Base-by-base conservation (phyloP, 768 basidiomycete genomes). In the Leccinum fibrillosum region DNA sequence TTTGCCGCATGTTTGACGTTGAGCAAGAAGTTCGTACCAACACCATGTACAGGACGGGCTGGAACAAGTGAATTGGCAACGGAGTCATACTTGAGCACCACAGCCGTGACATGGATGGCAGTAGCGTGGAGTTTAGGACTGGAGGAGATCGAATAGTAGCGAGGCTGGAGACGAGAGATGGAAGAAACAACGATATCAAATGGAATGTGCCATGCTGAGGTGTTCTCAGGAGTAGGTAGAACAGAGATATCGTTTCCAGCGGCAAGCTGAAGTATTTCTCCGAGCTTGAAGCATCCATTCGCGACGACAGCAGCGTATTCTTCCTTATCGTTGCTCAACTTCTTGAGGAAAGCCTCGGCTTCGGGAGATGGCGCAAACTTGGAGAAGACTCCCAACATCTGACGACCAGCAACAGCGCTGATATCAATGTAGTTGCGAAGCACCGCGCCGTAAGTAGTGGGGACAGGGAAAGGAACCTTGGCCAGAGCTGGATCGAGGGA, bases 61-160 rank as follows among this genome's bases (percentile, higher is more conserved):
- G 76, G 66, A 26, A 86, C 80, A 8, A 79, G 77, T 5, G 82
- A 71, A 59, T 76, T 82, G 34, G 80, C 72, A 12, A 84, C 66
- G 26, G 89, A 87, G 71, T 95, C 80, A 74, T 96, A 98, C 72
- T 94, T 93, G 71, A 98, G 86, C 10, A 98, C 93, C 53, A 99
- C 97, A 54, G 85, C 90, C 15, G 97, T 99, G 66, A 94, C 87
- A 73, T 99, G 97, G 64, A 99, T 93, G 8, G 89, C 78, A 59
- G 82, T 86, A n/a, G 95, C 85, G 72, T 93, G 72, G 10, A 98
- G 77, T 73, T 98, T 98, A 45, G 97, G 94, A 61, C 92, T 94
- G 19, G 95, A 98, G 9, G 97, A 98, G 73, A 99, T 98, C 34
- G 97, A 99, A 75, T 96, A 99, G 78, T 91, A 99, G 56, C 97